These are phyloP conservation scores for Leccinum barrowsii DNA, from an alignment of 768 basidiomycete genomes.

Conservation along the genomic window DNA sequence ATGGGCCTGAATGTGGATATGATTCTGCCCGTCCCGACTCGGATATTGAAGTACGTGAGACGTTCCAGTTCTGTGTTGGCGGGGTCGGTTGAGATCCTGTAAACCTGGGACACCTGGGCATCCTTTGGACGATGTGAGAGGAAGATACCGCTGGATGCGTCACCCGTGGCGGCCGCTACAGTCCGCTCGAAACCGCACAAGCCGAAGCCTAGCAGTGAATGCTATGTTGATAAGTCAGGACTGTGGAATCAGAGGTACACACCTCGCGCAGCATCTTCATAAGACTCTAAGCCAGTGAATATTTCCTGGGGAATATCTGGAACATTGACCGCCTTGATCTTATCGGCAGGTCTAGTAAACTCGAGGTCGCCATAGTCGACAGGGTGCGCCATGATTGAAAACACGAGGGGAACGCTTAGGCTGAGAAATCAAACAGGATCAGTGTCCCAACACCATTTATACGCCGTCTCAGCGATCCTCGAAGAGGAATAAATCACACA, in stretches of 20 bases:
- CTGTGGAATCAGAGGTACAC: neutral
- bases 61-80: slow-evolving; percentile 27
- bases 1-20: slow-evolving; percentile 33
- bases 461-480: neutral
- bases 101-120: slow-evolving; percentile 37
- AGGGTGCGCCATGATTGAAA: slow-evolving; percentile 16
- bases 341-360: slow-evolving; percentile 35
- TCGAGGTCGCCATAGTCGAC: slow-evolving; percentile 31
- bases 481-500: slow-evolving; percentile 1
- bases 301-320: slow-evolving; percentile 31
- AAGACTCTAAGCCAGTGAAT: slow-evolving; percentile 34
- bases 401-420: neutral
- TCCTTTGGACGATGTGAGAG: slow-evolving; percentile 38
- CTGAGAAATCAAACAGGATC: neutral
- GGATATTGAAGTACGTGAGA: slow-evolving; percentile 39
- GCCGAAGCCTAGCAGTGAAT: slow-evolving; percentile 23
- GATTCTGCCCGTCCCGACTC: slow-evolving; percentile 31
- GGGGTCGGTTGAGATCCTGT: slow-evolving; percentile 31
- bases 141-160: slow-evolving; percentile 25
- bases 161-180: slow-evolving; percentile 7
- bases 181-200: slow-evolving; percentile 27
- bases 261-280: slow-evolving; percentile 39
- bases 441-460: neutral
- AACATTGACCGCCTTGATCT: slow-evolving; percentile 39
- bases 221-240: neutral